Evolutionary conservation across 192 early-diverging fungal genomes (phyloP).

Genomic region (Podila verticillata): DNA sequence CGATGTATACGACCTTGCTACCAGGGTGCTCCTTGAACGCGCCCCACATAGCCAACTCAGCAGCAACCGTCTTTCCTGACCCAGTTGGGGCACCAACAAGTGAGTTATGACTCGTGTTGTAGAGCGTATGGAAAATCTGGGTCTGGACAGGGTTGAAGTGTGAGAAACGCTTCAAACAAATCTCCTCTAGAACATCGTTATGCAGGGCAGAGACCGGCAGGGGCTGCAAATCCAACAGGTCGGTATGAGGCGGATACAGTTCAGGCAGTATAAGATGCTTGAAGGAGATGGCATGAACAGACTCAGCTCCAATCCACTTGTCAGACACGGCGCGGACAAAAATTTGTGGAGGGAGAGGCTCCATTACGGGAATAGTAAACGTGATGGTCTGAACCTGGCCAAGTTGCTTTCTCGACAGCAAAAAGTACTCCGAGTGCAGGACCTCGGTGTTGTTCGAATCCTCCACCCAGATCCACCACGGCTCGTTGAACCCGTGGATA

Average conservation of each 20-base stretch:
- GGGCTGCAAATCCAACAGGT: constrained; percentile 92
- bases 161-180: constrained; percentile 86
- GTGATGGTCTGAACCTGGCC: constrained; percentile 75
- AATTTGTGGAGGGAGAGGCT: constrained; percentile 91
- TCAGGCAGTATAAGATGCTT: constrained; percentile 92
- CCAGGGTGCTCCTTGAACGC: constrained; percentile 85
- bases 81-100: constrained; percentile 97
- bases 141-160: constrained; percentile 99
- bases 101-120: constrained; percentile 84
- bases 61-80: constrained; percentile 97
- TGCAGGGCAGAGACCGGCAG: constrained; percentile 88
- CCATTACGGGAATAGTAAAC: constrained; percentile 93
- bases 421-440: constrained; percentile 91
- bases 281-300: constrained; percentile 87
- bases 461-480: constrained; percentile 98
- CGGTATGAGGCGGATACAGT: constrained; percentile 86
- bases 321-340: constrained; percentile 95
- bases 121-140: constrained; percentile 98
- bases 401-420: constrained; percentile 75
- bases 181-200: constrained; percentile 84
- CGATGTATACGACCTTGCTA: constrained; percentile 96
- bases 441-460: constrained; percentile 90
- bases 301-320: constrained; percentile 94
- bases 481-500: constrained; percentile 90
- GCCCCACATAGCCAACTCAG: constrained; percentile 95